Conservation (phyloP, 2,329 filamentous ascomycete genomes). For the Aureobasidium sp. region DNA sequence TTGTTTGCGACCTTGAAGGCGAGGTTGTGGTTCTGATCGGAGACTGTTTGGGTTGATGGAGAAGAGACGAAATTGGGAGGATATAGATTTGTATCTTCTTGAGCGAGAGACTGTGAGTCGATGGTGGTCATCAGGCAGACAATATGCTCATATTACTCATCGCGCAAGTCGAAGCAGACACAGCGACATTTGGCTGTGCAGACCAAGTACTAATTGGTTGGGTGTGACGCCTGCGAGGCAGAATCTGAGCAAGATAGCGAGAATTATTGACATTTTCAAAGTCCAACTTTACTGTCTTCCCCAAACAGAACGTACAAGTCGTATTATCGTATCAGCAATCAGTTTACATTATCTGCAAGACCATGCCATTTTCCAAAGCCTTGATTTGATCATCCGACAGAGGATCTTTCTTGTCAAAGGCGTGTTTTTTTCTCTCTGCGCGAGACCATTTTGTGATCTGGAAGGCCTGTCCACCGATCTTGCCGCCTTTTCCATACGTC, state of each 20-base stretch:
- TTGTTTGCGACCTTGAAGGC: not conserved
- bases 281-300: too few species aligned
- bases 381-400: not conserved
- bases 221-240: not conserved
- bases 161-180: not conserved
- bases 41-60: not conserved
- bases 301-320: not conserved
- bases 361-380: constrained; percentile 13
- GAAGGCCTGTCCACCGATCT: not conserved
- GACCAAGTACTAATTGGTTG: not conserved
- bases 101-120: too few species aligned
- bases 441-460: not conserved
- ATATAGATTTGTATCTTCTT: too few species aligned
- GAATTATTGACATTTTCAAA: not conserved
- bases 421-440: not conserved
- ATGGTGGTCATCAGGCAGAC: too few species aligned
- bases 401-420: constrained; percentile 2
- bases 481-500: not conserved
- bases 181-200: not conserved
- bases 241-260: not conserved
- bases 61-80: not conserved
- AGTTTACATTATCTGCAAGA: constrained; percentile 6
- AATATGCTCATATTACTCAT: not conserved
- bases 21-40: not conserved
- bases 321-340: not conserved